Percentiles rank a stretch among this genome's conserved stretches.
Evolutionary conservation across 1,139 yeast genomes (phyloP).

Genomic region (Waltiozyma sp.): DNA sequence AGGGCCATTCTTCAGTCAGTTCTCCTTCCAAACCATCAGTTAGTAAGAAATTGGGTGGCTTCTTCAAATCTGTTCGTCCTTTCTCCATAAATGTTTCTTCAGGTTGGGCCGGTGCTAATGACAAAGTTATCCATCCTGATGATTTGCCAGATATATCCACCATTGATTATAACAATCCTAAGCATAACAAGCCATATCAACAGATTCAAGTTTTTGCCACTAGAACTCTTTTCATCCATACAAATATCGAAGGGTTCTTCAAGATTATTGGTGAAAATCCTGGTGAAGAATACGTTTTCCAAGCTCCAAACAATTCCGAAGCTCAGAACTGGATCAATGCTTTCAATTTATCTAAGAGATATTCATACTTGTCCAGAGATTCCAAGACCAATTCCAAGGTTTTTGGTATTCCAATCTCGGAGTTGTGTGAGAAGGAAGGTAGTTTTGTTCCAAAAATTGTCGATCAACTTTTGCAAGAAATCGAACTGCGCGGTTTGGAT

Average conservation of each 20-base stretch:
- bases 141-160: constrained; percentile 50
- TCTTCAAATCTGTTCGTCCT: constrained; percentile 33
- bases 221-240: constrained; percentile 23
- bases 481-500: constrained; percentile 74
- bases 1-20: background rate
- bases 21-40: constrained; percentile 19
- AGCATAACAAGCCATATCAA: constrained; percentile 43
- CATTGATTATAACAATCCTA: constrained; percentile 25
- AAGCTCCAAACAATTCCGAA: constrained; percentile 53
- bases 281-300: constrained; percentile 54
- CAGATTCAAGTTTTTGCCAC: constrained; percentile 38
- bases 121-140: constrained; percentile 37
- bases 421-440: constrained; percentile 64
- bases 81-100: constrained; percentile 32
- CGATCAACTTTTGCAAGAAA: constrained; percentile 52
- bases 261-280: constrained; percentile 46
- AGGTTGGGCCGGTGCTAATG: constrained; percentile 29
- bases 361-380: constrained; percentile 29
- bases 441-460: constrained; percentile 55
- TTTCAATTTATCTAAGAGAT: constrained; percentile 29
- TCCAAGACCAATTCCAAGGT: constrained; percentile 35
- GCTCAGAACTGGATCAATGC: constrained; percentile 65
- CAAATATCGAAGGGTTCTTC: constrained; percentile 33
- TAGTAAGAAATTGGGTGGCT: constrained; percentile 30
- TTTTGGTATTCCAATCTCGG: constrained; percentile 82